These are phyloP conservation scores for Brassica rapa DNA, from an alignment of 345 rosid genomes.

Conservation along the genomic window DNA sequence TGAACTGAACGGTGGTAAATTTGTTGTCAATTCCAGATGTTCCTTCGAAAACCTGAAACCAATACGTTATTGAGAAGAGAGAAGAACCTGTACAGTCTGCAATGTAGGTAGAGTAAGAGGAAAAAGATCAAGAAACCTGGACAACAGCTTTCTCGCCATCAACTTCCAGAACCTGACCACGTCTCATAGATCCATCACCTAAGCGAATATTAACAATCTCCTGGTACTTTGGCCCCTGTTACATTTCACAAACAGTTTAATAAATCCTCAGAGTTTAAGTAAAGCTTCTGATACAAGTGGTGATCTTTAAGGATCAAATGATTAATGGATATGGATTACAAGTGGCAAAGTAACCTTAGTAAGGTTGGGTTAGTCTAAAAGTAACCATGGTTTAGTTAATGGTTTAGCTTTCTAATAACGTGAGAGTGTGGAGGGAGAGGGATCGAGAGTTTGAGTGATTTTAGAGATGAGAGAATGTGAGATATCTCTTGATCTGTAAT, in stretches of 20 bases:
- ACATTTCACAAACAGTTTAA: not conserved
- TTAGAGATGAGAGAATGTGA: no score
- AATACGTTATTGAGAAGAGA: not conserved
- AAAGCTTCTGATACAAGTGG: not conserved
- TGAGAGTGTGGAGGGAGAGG: no score
- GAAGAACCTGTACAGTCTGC: not conserved
- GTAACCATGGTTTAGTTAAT: no score
- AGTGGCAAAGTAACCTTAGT: no score
- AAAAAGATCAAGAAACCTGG: conserved; percentile 52
- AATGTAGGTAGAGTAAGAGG: not conserved
- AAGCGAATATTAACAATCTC: conserved; percentile 93
- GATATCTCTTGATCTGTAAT: no score
- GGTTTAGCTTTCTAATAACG: no score
- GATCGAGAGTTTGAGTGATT: no score
- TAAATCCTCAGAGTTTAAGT: not conserved
- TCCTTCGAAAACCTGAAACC: conserved; percentile 55
- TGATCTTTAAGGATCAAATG: no score
- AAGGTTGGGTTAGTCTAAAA: no score
- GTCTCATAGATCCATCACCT: conserved; percentile 55
- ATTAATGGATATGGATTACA: no score
- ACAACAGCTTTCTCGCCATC: conserved; percentile 98
- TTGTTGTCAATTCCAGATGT: conserved; percentile 88
- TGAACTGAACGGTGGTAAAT: conserved; percentile 75
- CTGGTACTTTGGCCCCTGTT: conserved; percentile 89
- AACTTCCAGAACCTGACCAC: conserved; percentile 97